Percentiles rank a stretch among this genome's conserved stretches.
Conservation (phyloP, 768 basidiomycete species). For the Suillus lakei region DNA sequence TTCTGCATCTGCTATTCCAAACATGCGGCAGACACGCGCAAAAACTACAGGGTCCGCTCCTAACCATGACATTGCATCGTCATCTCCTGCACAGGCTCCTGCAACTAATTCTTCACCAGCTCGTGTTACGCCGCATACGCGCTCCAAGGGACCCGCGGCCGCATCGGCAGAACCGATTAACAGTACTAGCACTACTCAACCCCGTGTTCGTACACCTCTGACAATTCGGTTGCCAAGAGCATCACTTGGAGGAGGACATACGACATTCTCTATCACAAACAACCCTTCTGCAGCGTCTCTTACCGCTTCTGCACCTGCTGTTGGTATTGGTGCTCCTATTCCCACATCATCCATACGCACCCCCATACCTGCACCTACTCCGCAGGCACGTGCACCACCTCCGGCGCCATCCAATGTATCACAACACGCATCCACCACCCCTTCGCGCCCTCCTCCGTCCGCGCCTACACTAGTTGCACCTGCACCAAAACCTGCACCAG, state of each 20-base stretch:
- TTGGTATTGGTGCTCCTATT: background rate
- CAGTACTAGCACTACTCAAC: background rate
- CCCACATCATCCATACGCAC: background rate
- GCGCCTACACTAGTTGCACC: background rate
- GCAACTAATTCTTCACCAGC: background rate
- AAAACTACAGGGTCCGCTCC: background rate
- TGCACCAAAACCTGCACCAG: background rate
- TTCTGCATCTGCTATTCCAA: background rate
- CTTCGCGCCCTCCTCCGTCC: background rate
- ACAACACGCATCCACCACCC: background rate
- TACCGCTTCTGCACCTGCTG: background rate
- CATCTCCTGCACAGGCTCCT: background rate
- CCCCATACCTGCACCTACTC: background rate
- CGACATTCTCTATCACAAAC: background rate
- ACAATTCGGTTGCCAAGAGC: constrained; percentile 6
- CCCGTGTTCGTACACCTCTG: background rate
- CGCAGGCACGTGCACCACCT: background rate
- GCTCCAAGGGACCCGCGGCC: background rate
- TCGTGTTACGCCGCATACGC: background rate
- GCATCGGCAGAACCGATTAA: background rate
- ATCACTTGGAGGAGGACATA: background rate
- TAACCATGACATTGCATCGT: background rate
- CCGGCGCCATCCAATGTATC: background rate
- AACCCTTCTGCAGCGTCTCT: background rate
- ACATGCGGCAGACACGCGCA: background rate